Evolutionary conservation across 306 rosid genomes (phyloP).

Genomic region (Vigna hirtella): DNA sequence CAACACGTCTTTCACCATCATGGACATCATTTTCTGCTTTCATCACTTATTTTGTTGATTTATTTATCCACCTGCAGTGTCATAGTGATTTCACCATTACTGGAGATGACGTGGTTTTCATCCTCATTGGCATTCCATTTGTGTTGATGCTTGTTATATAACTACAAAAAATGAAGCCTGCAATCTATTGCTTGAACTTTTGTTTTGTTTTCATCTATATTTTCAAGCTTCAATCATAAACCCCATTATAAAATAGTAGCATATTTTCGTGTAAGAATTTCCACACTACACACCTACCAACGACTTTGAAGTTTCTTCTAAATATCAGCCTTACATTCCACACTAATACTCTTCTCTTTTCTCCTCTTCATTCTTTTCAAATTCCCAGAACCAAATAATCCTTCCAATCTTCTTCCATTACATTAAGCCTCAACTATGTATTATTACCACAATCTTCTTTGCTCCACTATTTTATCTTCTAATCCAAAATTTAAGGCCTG

Average conservation of each 20-base stretch:
- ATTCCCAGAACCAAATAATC: conserved; percentile 47
- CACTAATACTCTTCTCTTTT: conserved; percentile 35
- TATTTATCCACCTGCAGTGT: neutral
- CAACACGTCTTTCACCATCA: conserved; percentile 47
- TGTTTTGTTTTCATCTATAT: conserved; percentile 38
- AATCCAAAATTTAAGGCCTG: conserved; percentile 58
- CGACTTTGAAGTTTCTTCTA: conserved; percentile 40
- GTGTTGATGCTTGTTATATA: neutral
- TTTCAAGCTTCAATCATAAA: conserved; percentile 52
- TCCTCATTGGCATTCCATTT: neutral
- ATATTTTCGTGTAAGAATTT: neutral
- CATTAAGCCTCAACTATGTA: conserved; percentile 40
- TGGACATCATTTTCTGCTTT: conserved; percentile 35
- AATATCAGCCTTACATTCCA: neutral
- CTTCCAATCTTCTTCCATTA: conserved; percentile 43
- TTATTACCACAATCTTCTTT: conserved; percentile 34
- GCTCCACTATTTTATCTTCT: conserved; percentile 33
- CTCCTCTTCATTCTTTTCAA: conserved; percentile 39
- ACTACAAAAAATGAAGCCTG: neutral
- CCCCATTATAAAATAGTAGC: conserved; percentile 9
- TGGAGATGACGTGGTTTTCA: conserved; percentile 11
- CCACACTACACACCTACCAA: conserved; percentile 43
- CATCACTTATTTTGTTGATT: neutral
- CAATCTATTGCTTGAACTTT: conserved; percentile 43
- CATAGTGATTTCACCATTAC: conserved; percentile 29